Conservation (phyloP, 352 stramenopile genomes). For the Phytophthora cactorum region DNA sequence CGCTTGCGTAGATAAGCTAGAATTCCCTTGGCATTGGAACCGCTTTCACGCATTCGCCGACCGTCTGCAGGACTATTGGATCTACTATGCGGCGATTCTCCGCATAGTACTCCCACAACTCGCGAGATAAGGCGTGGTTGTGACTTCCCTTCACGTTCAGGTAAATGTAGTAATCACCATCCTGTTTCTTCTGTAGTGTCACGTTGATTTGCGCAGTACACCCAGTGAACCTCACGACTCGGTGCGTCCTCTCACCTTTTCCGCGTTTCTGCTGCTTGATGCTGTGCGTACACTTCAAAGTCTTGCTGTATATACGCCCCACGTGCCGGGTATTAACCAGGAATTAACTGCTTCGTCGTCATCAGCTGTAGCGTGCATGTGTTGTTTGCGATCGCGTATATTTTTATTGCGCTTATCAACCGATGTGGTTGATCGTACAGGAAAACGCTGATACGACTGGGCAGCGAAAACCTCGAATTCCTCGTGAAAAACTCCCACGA, state of each 20-base stretch:
- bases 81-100: conserved; percentile 5
- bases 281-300: conserved; percentile 1
- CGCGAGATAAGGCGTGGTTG: background rate
- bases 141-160: conserved; percentile 2
- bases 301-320: background rate
- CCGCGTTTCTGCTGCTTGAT: background rate
- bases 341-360: no score
- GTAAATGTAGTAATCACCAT: conserved; percentile 1
- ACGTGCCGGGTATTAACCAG: no score
- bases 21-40: conserved; percentile 4
- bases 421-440: no score
- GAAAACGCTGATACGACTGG: no score
- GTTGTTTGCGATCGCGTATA: no score
- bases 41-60: conserved; percentile 5
- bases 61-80: background rate
- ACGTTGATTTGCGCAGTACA: conserved; percentile 4
- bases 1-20: conserved; percentile 6
- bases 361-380: no score
- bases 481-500: no score
- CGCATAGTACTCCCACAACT: conserved; percentile 11
- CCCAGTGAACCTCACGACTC: background rate
- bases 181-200: background rate
- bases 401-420: no score
- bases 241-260: background rate
- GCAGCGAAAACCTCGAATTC: no score